phyloP scores from a whole-genome alignment of 257 asterid genomes.

The Coffea eugenioides region DNA sequence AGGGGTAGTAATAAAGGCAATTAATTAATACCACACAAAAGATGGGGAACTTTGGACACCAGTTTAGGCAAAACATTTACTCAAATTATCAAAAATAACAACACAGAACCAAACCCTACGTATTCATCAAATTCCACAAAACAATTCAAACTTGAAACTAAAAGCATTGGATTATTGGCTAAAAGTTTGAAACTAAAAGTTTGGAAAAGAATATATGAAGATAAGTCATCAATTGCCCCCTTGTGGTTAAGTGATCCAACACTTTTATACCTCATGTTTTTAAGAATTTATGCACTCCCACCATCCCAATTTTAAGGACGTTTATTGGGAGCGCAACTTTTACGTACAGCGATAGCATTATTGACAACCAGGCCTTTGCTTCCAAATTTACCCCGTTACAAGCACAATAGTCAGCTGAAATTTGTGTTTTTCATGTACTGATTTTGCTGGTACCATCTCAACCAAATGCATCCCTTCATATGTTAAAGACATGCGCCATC shows the following conservation, averaged over 20 bases:
- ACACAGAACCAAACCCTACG: not conserved
- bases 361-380: no score
- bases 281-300: not conserved
- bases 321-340: no score
- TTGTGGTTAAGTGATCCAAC: not conserved
- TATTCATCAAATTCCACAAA: constrained; percentile 7
- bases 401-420: no score
- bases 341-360: no score
- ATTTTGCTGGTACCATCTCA: no score
- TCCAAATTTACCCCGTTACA: no score
- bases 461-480: no score
- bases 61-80: not conserved
- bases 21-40: not conserved
- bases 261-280: not conserved
- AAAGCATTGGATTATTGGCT: not conserved
- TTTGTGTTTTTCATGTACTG: no score
- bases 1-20: not conserved
- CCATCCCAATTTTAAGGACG: no score
- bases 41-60: not conserved
- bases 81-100: not conserved
- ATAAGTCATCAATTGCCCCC: not conserved
- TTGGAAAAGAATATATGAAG: not conserved
- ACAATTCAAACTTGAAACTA: not conserved
- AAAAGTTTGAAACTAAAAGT: not conserved
- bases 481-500: no score